A percentile compares a stretch with the other conserved stretches of the same genome.
These are phyloP conservation scores for Ascomycota sp. DNA, from an alignment of 2,329 filamentous ascomycete species.

Conservation along the genomic window DNA sequence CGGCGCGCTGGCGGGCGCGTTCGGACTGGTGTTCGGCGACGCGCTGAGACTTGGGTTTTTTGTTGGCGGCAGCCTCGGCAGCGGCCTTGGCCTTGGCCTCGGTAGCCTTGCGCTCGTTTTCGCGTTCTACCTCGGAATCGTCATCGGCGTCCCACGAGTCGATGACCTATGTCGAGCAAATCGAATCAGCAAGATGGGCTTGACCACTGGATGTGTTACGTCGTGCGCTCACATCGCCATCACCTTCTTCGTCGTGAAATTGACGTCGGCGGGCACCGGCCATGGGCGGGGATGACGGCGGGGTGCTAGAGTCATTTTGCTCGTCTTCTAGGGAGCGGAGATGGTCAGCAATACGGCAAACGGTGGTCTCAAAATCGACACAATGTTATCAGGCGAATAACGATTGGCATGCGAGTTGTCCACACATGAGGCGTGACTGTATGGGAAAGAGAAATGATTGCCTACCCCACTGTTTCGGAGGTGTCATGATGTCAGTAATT, in stretches of 20 bases:
- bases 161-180: constrained; percentile 39
- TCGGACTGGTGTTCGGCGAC: constrained; percentile 55
- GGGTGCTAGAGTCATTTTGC: constrained; percentile 15
- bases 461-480: constrained; percentile 21
- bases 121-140: constrained; percentile 87
- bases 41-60: constrained; percentile 73
- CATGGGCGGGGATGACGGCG: constrained; percentile 16
- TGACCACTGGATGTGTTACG: too few species aligned
- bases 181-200: neutral
- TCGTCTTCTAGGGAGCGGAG: constrained; percentile 15
- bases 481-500: constrained; percentile 17
- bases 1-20: constrained; percentile 28
- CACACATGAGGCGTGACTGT: constrained; percentile 2
- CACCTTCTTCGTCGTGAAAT: constrained; percentile 85
- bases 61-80: constrained; percentile 66
- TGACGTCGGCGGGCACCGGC: constrained; percentile 25
- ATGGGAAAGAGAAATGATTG: neutral
- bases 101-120: constrained; percentile 73
- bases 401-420: neutral
- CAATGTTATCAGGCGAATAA: too few species aligned
- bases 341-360: constrained; percentile 5
- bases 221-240: constrained; percentile 41
- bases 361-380: too few species aligned
- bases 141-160: constrained; percentile 95
- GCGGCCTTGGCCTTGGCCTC: constrained; percentile 78